Evolutionary conservation across 148 eudicot species (phyloP).

Genomic region (Hydrangea macrophylla): DNA sequence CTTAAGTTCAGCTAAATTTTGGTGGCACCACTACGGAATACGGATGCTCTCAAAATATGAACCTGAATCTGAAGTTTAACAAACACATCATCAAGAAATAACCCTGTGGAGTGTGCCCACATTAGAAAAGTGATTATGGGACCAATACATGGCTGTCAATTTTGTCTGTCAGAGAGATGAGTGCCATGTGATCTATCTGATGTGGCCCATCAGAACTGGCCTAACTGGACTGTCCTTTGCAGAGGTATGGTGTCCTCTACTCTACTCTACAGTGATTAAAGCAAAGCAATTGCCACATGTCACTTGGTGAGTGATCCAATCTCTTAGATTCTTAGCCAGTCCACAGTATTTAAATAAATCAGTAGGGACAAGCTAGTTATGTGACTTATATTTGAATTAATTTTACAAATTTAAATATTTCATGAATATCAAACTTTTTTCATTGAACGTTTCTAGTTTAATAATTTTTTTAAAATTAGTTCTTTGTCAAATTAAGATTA

Average conservation of each 20-base stretch:
- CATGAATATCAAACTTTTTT: too few species aligned
- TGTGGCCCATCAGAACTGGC: background rate
- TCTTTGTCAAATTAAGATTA: too few species aligned
- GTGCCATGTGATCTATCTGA: background rate
- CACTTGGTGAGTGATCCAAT: background rate
- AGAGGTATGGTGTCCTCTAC: background rate
- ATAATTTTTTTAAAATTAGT: too few species aligned
- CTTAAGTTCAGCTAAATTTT: too few species aligned
- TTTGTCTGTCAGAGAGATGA: constrained; percentile 13
- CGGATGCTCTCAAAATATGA: too few species aligned
- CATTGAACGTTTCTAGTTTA: too few species aligned
- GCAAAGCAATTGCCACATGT: background rate
- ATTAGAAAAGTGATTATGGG: constrained; percentile 13
- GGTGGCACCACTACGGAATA: too few species aligned
- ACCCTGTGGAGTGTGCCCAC: constrained; percentile 1
- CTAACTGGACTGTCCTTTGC: background rate
- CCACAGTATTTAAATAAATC: too few species aligned
- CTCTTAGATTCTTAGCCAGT: too few species aligned
- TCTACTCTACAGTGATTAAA: background rate
- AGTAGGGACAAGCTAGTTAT: too few species aligned
- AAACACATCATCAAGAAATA: constrained; percentile 12
- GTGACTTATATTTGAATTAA: too few species aligned
- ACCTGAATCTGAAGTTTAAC: background rate
- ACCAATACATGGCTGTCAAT: background rate
- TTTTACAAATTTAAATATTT: too few species aligned